These are phyloP conservation scores for Parachaetomium inaequale DNA, from an alignment of 495 filamentous ascomycete genomes.

Conservation along the genomic window DNA sequence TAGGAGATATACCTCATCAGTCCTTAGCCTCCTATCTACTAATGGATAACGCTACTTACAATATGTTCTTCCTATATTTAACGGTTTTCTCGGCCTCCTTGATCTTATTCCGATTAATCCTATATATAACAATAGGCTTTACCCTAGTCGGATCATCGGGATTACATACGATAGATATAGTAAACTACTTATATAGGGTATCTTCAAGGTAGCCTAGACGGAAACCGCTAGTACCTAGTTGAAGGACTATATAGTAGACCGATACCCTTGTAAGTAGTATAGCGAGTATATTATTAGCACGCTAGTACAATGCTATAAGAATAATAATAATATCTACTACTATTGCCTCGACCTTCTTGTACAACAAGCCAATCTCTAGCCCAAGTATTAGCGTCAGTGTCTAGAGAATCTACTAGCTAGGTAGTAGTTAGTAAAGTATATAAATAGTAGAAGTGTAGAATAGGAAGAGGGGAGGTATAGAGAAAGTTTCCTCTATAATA, in stretches of 20 bases:
- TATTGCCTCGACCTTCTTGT: constrained; percentile 1
- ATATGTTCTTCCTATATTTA: constrained; percentile 3
- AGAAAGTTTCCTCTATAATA: too few species aligned
- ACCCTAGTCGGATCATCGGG: background rate
- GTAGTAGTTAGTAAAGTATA: constrained; percentile 2
- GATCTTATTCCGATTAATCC: constrained; percentile 1
- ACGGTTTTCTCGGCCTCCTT: background rate
- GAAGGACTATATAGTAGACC: background rate
- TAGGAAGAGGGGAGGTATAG: background rate
- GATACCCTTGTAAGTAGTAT: background rate
- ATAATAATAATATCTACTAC: constrained; percentile 2
- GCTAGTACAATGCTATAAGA: background rate
- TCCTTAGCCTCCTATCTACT: constrained; percentile 7
- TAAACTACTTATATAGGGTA: background rate
- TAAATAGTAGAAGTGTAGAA: background rate
- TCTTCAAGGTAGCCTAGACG: constrained; percentile 1
- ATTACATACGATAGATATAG: constrained; percentile 2
- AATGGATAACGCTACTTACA: constrained; percentile 1
- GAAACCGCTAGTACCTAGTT: constrained; percentile 1
- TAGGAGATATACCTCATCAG: constrained; percentile 16
- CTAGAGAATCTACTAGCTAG: constrained; percentile 4
- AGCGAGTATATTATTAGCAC: constrained; percentile 3
- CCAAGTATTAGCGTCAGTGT: background rate
- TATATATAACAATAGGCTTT: constrained; percentile 4
- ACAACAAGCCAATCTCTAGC: background rate